These are phyloP conservation scores for Conticribra guillardii DNA, from an alignment of 108 stramenopile genomes.

Conservation along the genomic window DNA sequence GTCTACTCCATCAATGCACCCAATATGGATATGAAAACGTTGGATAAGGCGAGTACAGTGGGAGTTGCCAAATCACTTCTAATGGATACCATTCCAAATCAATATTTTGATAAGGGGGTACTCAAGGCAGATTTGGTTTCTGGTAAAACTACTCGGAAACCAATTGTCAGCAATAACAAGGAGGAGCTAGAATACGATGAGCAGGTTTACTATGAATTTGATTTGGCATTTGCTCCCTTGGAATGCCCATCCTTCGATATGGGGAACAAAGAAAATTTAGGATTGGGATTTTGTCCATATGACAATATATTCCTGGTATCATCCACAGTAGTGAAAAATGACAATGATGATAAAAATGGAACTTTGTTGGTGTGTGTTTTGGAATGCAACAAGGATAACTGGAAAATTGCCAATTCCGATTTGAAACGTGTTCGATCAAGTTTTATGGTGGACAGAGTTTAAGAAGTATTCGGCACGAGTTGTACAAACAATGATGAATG, in stretches of 20 bases:
- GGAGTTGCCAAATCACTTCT: slow-evolving; percentile 75
- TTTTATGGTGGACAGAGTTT: slow-evolving; percentile 56
- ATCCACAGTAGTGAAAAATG: slow-evolving; percentile 65
- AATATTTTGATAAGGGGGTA: slow-evolving; percentile 53
- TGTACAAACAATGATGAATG: background rate
- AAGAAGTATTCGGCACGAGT: background rate
- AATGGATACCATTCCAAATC: slow-evolving; percentile 47
- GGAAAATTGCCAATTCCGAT: slow-evolving; percentile 77
- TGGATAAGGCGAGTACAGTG: slow-evolving; percentile 72
- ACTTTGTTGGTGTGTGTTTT: slow-evolving; percentile 62
- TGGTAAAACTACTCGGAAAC: slow-evolving; percentile 55
- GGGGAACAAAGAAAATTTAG: slow-evolving; percentile 65
- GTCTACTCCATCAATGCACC: slow-evolving; percentile 58
- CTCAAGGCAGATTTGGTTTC: slow-evolving; percentile 72
- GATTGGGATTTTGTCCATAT: slow-evolving; percentile 85
- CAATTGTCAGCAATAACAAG: slow-evolving; percentile 18
- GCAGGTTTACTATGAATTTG: slow-evolving; percentile 78
- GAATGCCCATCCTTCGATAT: slow-evolving; percentile 55
- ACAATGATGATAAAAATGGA: slow-evolving; percentile 19
- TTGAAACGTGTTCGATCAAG: slow-evolving; percentile 72
- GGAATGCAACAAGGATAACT: slow-evolving; percentile 68
- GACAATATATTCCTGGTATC: slow-evolving; percentile 71
- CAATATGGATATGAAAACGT: slow-evolving; percentile 32
- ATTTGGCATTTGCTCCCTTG: slow-evolving; percentile 75
- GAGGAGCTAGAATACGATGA: slow-evolving; percentile 30